A percentile compares a stretch with the other conserved stretches of the same genome.
phyloP scores from a whole-genome alignment of 768 basidiomycete species.

The Russula brevipes region DNA sequence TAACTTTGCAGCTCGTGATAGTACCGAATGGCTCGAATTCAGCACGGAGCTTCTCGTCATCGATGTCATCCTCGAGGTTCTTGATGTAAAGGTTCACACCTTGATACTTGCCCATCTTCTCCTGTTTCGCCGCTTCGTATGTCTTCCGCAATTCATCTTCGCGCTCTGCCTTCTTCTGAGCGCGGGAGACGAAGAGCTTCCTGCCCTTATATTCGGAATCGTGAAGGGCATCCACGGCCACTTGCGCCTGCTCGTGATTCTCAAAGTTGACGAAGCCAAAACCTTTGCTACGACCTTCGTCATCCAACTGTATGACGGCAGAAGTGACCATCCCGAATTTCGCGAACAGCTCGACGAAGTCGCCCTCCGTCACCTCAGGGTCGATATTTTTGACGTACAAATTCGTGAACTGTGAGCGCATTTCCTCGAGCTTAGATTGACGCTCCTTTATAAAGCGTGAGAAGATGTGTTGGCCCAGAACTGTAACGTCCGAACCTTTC shows the following conservation, averaged over 20 bases:
- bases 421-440: slow-evolving; percentile 97
- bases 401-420: slow-evolving; percentile 96
- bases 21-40: slow-evolving; percentile 97
- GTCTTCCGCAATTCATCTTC: slow-evolving; percentile 92
- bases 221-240: slow-evolving; percentile 84
- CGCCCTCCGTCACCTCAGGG: slow-evolving; percentile 72
- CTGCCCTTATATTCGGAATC: slow-evolving; percentile 79
- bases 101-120: slow-evolving; percentile 96
- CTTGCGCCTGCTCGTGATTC: slow-evolving; percentile 84
- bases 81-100: slow-evolving; percentile 99
- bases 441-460: slow-evolving; percentile 58
- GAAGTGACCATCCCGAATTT: slow-evolving; percentile 83
- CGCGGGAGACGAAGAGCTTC: slow-evolving; percentile 92
- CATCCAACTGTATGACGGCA: slow-evolving; percentile 76
- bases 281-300: slow-evolving; percentile 89
- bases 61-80: slow-evolving; percentile 97
- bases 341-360: slow-evolving; percentile 78
- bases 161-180: slow-evolving; percentile 97
- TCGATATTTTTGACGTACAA: slow-evolving; percentile 98
- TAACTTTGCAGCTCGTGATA: slow-evolving; percentile 98
- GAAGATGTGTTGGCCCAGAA: not conserved
- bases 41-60: slow-evolving; percentile 92
- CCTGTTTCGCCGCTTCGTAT: slow-evolving; percentile 94
- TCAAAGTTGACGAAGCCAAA: slow-evolving; percentile 99
- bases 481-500: slow-evolving; percentile 56